Evolutionary conservation across 768 basidiomycete genomes (phyloP).

Genomic region (Rhodocollybia butyracea): DNA sequence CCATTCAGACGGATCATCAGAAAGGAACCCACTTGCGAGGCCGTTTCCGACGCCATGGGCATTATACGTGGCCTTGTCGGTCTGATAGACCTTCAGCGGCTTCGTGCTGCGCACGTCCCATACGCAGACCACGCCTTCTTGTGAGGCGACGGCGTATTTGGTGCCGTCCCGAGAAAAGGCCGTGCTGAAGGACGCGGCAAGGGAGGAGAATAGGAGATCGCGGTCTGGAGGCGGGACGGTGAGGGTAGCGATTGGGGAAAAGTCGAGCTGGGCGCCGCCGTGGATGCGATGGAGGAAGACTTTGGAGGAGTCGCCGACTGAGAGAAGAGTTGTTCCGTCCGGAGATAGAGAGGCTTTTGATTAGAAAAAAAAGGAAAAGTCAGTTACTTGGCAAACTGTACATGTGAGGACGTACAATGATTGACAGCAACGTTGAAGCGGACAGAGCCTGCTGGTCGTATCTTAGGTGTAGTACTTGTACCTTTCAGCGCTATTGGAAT

Average conservation of each 20-base stretch:
- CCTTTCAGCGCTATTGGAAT: constrained; percentile 58
- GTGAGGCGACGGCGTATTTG: constrained; percentile 82
- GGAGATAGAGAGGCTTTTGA: constrained; percentile 81
- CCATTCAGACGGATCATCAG: constrained; percentile 71
- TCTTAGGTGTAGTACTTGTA: constrained; percentile 35
- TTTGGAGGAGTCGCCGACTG: constrained; percentile 87
- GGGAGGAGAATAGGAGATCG: constrained; percentile 34
- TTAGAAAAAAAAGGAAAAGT: too few species aligned
- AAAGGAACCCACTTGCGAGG: constrained; percentile 34
- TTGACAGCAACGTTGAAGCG: constrained; percentile 71
- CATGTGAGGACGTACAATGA: constrained; percentile 55
- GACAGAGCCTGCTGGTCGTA: constrained; percentile 51
- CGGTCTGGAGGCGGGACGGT: constrained; percentile 56
- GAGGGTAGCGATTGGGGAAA: constrained; percentile 67
- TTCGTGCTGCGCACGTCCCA: constrained; percentile 80
- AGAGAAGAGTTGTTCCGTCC: constrained; percentile 81
- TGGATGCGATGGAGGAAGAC: constrained; percentile 79
- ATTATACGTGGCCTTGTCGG: constrained; percentile 32
- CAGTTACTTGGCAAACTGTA: constrained; percentile 9
- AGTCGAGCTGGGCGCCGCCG: constrained; percentile 58
- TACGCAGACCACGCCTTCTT: constrained; percentile 75
- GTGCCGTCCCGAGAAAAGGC: constrained; percentile 73
- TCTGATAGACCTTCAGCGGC: constrained; percentile 67
- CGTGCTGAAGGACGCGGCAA: constrained; percentile 75
- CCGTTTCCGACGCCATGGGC: background rate